phyloP scores from a whole-genome alignment of 2,329 filamentous ascomycete genomes.

The Cryoendolithus antarcticus region DNA sequence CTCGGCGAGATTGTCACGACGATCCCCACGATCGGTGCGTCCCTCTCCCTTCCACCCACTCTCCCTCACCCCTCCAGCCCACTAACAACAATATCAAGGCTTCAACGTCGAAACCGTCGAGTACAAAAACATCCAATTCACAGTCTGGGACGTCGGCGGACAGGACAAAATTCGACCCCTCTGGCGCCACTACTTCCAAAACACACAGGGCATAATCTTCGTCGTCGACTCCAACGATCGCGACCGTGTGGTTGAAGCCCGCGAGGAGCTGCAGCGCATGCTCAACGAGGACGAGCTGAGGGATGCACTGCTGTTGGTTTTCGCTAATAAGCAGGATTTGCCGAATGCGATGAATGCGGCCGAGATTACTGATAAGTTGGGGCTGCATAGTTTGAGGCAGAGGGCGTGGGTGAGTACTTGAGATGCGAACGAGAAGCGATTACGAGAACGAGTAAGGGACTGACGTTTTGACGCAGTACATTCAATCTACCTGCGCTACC shows the following conservation, averaged over 20 bases:
- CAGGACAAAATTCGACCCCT: conserved; percentile 97
- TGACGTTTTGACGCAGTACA: conserved; percentile 49
- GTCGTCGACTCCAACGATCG: conserved; percentile 94
- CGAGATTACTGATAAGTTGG: conserved; percentile 99
- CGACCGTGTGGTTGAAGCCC: conserved; percentile 81
- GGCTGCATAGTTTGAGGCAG: conserved; percentile 96
- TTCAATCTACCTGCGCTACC: conserved; percentile 98
- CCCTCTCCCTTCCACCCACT: not conserved
- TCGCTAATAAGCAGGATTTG: conserved; percentile 98
- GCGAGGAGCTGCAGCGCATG: conserved; percentile 88
- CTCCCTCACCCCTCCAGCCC: not conserved
- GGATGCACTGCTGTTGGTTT: conserved; percentile 84
- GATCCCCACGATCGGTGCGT: conserved; percentile 76
- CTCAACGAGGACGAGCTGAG: conserved; percentile 98
- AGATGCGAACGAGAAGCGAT: too few species aligned
- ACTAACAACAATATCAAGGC: conserved; percentile 29
- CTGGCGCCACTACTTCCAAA: conserved; percentile 94
- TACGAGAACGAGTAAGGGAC: too few species aligned
- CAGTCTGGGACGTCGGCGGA: conserved; percentile 96
- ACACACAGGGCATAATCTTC: conserved; percentile 96
- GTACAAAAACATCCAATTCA: conserved; percentile 99
- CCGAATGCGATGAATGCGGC: conserved; percentile 97
- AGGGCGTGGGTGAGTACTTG: conserved; percentile 77
- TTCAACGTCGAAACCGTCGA: conserved; percentile 99
- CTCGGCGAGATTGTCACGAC: conserved; percentile 96